Percentiles rank a stretch among this genome's conserved stretches.
Evolutionary conservation across 1,284 basidiomycete genomes (phyloP).

Genomic region (Puccinia horiana): DNA sequence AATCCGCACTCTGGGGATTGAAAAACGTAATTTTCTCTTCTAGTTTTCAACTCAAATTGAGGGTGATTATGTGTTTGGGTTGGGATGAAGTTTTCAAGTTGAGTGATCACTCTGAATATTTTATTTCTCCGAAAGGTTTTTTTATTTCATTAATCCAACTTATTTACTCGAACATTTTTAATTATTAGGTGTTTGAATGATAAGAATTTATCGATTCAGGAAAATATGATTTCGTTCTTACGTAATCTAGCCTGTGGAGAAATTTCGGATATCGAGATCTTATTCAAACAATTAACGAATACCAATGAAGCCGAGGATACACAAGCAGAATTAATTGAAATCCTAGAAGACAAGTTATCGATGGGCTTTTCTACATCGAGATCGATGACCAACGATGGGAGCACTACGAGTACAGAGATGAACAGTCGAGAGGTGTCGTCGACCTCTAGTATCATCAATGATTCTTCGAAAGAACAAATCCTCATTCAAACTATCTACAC

Average conservation of each 20-base stretch:
- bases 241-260: conserved; percentile 46
- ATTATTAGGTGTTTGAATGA: conserved; percentile 33
- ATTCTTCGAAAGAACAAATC: conserved; percentile 34
- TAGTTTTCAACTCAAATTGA: conserved; percentile 51
- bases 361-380: neutral
- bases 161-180: neutral
- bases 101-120: too few relatives aligned
- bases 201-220: conserved; percentile 43
- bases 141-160: neutral
- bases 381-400: neutral
- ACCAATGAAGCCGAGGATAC: neutral
- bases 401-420: neutral
- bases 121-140: too few relatives aligned
- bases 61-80: conserved; percentile 50
- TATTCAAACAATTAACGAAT: conserved; percentile 33
- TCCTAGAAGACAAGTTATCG: conserved; percentile 33
- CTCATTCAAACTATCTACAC: conserved; percentile 46
- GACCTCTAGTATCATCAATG: conserved; percentile 2
- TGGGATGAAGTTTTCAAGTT: conserved; percentile 53
- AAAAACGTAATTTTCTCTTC: conserved; percentile 52
- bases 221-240: conserved; percentile 46
- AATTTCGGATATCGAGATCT: conserved; percentile 36
- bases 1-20: conserved; percentile 51
- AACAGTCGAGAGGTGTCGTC: neutral
- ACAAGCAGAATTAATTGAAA: conserved; percentile 1